Conservation (phyloP, 768 basidiomycete species). For the Mycena venus region DNA sequence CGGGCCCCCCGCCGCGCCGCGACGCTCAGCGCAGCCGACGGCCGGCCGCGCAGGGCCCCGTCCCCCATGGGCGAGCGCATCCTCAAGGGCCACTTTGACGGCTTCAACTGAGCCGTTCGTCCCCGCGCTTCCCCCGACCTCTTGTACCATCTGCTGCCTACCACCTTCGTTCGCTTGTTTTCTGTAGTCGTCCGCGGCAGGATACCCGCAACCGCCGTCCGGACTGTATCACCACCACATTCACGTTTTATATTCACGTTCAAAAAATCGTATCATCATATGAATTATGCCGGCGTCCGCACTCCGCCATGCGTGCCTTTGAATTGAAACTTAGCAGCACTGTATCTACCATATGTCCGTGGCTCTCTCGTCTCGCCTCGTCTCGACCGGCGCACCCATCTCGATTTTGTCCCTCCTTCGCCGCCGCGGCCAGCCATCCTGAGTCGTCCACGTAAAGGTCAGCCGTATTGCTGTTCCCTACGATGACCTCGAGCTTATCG, state of each 20-base stretch:
- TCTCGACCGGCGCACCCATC: too few relatives aligned
- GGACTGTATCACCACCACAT: conserved; percentile 8
- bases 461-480: neutral
- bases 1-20: conserved; percentile 69
- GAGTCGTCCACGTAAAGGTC: neutral
- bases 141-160: neutral
- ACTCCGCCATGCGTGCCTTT: too few relatives aligned
- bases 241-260: neutral
- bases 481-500: neutral
- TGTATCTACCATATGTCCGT: neutral
- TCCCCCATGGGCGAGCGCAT: conserved; percentile 94
- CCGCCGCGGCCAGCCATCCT: neutral
- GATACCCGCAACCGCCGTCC: conserved; percentile 54
- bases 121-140: conserved; percentile 14
- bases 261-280: too few relatives aligned
- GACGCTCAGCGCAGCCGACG: conserved; percentile 60
- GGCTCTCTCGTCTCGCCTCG: neutral
- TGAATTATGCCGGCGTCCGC: neutral
- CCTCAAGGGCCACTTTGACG: conserved; percentile 91
- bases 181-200: conserved; percentile 46
- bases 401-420: neutral
- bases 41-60: conserved; percentile 75
- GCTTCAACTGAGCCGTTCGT: conserved; percentile 73
- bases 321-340: conserved; percentile 14
- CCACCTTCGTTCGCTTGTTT: conserved; percentile 8